A percentile compares a stretch with the other conserved stretches of the same genome.
Conservation (phyloP, 805 yeast species). For the Lipomyces kockii region DNA sequence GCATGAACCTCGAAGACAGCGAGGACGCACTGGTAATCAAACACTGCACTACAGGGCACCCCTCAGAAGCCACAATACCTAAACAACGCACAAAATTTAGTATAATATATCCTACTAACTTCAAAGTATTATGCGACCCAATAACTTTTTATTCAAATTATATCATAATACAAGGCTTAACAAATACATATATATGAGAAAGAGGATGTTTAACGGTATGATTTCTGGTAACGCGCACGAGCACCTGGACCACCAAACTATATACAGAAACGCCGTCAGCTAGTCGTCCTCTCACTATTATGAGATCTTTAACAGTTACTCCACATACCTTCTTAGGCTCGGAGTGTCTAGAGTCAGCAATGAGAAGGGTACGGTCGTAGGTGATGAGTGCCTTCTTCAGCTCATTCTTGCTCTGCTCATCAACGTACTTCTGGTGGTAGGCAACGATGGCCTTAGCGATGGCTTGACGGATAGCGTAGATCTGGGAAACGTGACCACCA, state of each 20-base stretch:
- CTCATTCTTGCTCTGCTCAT: constrained; percentile 99
- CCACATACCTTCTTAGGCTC: constrained; percentile 87
- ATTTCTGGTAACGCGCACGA: constrained; percentile 99
- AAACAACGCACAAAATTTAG: neutral
- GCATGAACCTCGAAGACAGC: too few relatives aligned
- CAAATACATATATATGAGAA: constrained; percentile 8
- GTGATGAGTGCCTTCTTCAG: constrained; percentile 96
- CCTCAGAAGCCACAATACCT: neutral
- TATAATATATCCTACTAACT: neutral
- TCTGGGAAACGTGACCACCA: constrained; percentile 99
- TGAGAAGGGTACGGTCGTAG: constrained; percentile 99
- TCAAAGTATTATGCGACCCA: constrained; percentile 3
- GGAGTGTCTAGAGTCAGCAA: constrained; percentile 99
- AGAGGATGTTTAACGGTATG: constrained; percentile 85
- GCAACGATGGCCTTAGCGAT: constrained; percentile 99
- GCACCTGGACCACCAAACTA: constrained; percentile 99
- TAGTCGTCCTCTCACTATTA: neutral
- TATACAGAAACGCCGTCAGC: neutral
- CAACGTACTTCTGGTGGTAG: constrained; percentile 99
- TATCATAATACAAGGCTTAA: constrained; percentile 17
- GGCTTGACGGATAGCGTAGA: constrained; percentile 99
- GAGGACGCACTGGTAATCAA: too few relatives aligned
- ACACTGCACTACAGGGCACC: too few relatives aligned
- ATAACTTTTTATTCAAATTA: constrained; percentile 19
- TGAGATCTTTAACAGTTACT: neutral